phyloP scores from a whole-genome alignment of 352 stramenopile species.

The Pythium brassicae region DNA sequence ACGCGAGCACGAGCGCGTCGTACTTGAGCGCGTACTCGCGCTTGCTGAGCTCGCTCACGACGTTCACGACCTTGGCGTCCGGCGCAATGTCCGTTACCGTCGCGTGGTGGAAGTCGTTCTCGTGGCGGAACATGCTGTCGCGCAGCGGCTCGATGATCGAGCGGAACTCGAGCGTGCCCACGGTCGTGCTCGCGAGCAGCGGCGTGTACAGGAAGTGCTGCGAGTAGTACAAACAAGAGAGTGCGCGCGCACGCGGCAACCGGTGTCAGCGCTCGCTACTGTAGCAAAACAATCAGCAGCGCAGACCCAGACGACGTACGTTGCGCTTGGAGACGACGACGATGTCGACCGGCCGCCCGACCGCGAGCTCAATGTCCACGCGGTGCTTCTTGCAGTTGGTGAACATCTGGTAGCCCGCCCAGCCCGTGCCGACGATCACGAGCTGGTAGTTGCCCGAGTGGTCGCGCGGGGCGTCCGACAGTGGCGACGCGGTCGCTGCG shows the following conservation, averaged over 20 bases:
- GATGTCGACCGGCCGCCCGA: conserved; percentile 62
- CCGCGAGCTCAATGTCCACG: conserved; percentile 54
- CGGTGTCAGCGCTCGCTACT: background rate
- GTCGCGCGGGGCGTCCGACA: conserved; percentile 2
- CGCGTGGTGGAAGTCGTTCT: conserved; percentile 74
- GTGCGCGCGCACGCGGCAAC: too few relatives aligned
- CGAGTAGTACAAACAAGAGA: conserved; percentile 7
- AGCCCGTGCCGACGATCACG: conserved; percentile 74
- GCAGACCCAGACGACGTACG: conserved; percentile 33
- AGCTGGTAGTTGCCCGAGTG: conserved; percentile 57
- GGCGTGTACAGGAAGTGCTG: conserved; percentile 98
- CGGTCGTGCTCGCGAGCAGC: conserved; percentile 93
- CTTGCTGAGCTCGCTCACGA: conserved; percentile 56
- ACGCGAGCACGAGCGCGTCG: conserved; percentile 92
- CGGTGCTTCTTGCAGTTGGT: conserved; percentile 73
- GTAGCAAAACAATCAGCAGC: background rate
- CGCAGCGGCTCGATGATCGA: conserved; percentile 96
- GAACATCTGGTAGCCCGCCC: conserved; percentile 77
- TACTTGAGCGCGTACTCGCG: conserved; percentile 86
- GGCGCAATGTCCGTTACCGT: conserved; percentile 74
- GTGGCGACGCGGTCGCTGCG: background rate
- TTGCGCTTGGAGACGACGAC: conserved; percentile 81
- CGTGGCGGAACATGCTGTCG: conserved; percentile 66
- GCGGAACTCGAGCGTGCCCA: conserved; percentile 96
- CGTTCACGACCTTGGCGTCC: conserved; percentile 65